Base-by-base conservation (phyloP, 176 grass and related monocot genomes). In the Lolium perenne region DNA sequence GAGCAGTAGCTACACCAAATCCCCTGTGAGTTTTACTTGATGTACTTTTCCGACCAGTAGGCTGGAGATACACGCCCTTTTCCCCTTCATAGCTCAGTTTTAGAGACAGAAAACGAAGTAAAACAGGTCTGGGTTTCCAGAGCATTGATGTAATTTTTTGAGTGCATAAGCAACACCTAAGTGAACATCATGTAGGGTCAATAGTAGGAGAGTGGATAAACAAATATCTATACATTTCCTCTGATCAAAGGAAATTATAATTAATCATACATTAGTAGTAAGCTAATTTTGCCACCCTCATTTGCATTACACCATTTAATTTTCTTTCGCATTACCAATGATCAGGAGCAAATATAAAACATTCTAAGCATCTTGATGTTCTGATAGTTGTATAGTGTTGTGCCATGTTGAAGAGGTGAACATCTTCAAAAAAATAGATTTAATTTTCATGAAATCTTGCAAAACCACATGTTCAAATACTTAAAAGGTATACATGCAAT, bases 351-450 rank as follows among this genome's bases (percentile, higher is more conserved):
- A 80, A 68, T 74, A 41, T 32, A 20, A 71, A 67, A 38, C 16
- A 76, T 38, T 73, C 26, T 68, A 51, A 85, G 41, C 9, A 88
- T 82, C 23, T 74, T 23, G 38, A 83, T 71, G 48, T 7, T 74
- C 48, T 78, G 7, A 77, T 35, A 73, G 20, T 0, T 61, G 38
- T 73, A 55, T 21, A 67, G 47, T 16, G 10, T 93, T 22, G n/a
- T 9, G 10, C 91, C 95, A 79, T 97, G 95, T 83, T 97, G 95
- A 89, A 98, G 95, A 55, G 95, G 76, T 12, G 93, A 92, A 85
- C 93, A 69, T 93, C 87, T 95, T 97, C 93, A 59, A 87, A 95
- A 95, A 91, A 97, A 97, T 48, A 95, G 81, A 81, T 92, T 97
- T 16, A 95, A 83, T 76, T 76, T 79, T 80, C 95, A 88, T 40